These are phyloP conservation scores for Arthrobotrys iridis DNA, from an alignment of 2,329 filamentous ascomycete genomes.

Conservation along the genomic window DNA sequence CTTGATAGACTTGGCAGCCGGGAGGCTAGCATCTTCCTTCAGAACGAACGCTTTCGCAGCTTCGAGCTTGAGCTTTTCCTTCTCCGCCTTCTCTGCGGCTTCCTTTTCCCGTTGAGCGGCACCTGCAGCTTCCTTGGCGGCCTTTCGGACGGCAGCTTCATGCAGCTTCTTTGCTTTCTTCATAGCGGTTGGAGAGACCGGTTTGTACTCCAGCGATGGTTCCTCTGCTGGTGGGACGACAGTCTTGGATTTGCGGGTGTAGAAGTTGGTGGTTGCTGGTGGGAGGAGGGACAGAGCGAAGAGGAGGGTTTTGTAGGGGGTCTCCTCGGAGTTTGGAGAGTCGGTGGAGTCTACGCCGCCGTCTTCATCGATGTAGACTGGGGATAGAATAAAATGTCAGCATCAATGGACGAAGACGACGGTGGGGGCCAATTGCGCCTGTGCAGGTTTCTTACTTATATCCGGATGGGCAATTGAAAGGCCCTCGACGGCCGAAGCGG, in stretches of 20 bases:
- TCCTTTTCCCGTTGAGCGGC: constrained; percentile 79
- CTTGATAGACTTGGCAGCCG: constrained; percentile 70
- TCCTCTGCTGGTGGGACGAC: constrained; percentile 65
- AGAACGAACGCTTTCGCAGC: constrained; percentile 82
- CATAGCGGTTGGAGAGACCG: constrained; percentile 73
- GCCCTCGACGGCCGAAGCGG: constrained; percentile 38
- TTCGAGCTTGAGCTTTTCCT: constrained; percentile 77
- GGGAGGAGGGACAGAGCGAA: constrained; percentile 72
- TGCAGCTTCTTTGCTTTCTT: constrained; percentile 77
- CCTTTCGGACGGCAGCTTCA: constrained; percentile 67
- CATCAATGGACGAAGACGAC: background rate
- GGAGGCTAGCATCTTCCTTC: constrained; percentile 76
- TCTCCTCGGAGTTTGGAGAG: constrained; percentile 74
- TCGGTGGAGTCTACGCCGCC: constrained; percentile 75
- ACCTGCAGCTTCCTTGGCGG: constrained; percentile 83
- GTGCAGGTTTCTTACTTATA: constrained; percentile 26
- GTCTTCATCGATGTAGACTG: constrained; percentile 82
- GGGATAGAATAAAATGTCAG: background rate
- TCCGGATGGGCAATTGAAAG: constrained; percentile 40
- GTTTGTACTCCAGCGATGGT: constrained; percentile 72
- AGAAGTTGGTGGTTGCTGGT: constrained; percentile 62
- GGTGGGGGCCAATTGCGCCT: background rate
- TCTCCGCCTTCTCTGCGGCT: constrained; percentile 77
- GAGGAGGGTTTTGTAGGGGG: constrained; percentile 83
- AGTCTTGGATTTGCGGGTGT: constrained; percentile 57